Conservation (phyloP, 1,284 basidiomycete genomes). For the Ganoderma boninense region DNA sequence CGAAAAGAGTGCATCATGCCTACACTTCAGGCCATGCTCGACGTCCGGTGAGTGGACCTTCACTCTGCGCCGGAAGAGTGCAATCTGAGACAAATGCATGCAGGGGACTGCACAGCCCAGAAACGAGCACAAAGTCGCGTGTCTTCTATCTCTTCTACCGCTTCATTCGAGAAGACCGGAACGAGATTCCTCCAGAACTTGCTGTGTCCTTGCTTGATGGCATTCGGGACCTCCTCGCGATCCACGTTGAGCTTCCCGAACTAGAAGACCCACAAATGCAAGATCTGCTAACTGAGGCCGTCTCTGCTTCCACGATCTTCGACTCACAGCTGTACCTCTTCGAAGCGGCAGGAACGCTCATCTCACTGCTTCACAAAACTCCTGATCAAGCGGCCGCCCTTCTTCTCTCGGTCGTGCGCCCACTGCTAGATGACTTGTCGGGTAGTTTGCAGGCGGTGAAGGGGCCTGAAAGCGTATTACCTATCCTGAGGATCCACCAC, state of each 20-base stretch:
- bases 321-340: conserved; percentile 96
- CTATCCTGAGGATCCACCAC: conserved; percentile 93
- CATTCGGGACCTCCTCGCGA: conserved; percentile 76
- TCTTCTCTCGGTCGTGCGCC: conserved; percentile 82
- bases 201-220: conserved; percentile 77
- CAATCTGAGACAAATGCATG: neutral
- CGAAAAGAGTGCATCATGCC: conserved; percentile 88
- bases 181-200: conserved; percentile 82
- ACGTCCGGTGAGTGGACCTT: conserved; percentile 63
- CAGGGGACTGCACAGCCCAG: conserved; percentile 90
- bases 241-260: conserved; percentile 73
- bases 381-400: conserved; percentile 79
- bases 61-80: too few species aligned
- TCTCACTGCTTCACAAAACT: conserved; percentile 76
- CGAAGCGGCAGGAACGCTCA: conserved; percentile 89
- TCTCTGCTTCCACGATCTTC: conserved; percentile 78
- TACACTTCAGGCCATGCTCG: conserved; percentile 90
- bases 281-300: conserved; percentile 83
- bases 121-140: conserved; percentile 78
- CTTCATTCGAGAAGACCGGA: conserved; percentile 88
- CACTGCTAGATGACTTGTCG: conserved; percentile 83
- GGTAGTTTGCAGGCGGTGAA: conserved; percentile 70
- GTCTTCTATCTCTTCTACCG: conserved; percentile 94
- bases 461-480: conserved; percentile 68
- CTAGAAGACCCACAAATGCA: conserved; percentile 66